Conservation (phyloP, 257 asterid genomes). For the Capsicum pubescens region DNA sequence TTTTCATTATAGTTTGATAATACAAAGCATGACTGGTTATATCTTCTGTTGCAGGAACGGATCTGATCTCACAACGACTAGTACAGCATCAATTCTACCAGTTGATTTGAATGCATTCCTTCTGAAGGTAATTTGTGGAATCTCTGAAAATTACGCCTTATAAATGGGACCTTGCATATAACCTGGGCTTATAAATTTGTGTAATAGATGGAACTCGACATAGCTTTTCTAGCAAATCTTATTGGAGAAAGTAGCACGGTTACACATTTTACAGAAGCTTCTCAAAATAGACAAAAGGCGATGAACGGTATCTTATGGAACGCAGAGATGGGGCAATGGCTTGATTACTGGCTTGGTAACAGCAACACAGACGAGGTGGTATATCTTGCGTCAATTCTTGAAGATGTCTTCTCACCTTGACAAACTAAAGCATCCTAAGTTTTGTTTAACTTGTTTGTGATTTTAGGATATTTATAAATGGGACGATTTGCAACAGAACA, state of each 20-base stretch:
- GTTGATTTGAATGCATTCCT: conserved; percentile 88
- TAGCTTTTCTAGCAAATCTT: conserved; percentile 60
- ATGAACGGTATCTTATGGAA: conserved; percentile 77
- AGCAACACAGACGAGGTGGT: conserved; percentile 46
- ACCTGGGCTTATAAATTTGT: conserved; percentile 14
- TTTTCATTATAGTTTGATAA: neutral
- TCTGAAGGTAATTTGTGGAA: conserved; percentile 59
- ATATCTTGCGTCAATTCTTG: neutral
- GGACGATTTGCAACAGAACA: conserved; percentile 56
- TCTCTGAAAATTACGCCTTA: neutral
- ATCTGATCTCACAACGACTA: conserved; percentile 72
- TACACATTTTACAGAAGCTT: conserved; percentile 51
- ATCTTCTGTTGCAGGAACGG: conserved; percentile 52
- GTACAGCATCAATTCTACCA: conserved; percentile 72
- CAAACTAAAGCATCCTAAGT: neutral
- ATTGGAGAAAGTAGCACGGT: conserved; percentile 53
- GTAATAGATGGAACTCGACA: conserved; percentile 87
- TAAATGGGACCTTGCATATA: conserved; percentile 12
- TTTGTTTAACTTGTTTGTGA: conserved; percentile 20
- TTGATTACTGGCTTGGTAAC: conserved; percentile 76
- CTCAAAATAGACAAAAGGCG: conserved; percentile 65
- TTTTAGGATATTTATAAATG: conserved; percentile 59
- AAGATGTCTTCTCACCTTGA: neutral
- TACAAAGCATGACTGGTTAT: neutral
- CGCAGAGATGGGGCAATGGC: conserved; percentile 76